A percentile compares a stretch with the other conserved stretches of the same genome.
These are phyloP conservation scores for Diplosphaera chodatii DNA, from an alignment of 139 green algal genomes.

Conservation along the genomic window DNA sequence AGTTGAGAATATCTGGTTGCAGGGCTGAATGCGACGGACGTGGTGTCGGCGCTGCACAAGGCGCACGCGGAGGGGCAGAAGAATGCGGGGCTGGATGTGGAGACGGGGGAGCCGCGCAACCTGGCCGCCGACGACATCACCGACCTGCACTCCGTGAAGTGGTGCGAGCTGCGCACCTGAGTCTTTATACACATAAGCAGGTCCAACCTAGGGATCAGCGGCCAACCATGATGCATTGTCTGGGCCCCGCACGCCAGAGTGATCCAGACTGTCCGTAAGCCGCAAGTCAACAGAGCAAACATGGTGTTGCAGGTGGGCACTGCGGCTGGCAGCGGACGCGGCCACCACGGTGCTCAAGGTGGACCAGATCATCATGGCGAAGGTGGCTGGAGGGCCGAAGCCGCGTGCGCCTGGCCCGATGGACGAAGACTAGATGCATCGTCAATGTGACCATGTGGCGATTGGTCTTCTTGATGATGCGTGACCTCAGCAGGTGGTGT, in stretches of 20 bases:
- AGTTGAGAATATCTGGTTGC: too few relatives aligned
- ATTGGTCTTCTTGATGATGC: too few relatives aligned
- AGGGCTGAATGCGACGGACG: slow-evolving; percentile 64
- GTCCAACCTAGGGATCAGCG: too few relatives aligned
- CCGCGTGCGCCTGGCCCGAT: slow-evolving; percentile 28
- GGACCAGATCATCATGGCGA: slow-evolving; percentile 98
- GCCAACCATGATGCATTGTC: too few relatives aligned
- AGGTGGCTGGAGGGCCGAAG: slow-evolving; percentile 82
- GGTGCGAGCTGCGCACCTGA: neutral
- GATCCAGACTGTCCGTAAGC: too few relatives aligned
- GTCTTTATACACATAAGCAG: too few relatives aligned
- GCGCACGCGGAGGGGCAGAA: slow-evolving; percentile 73
- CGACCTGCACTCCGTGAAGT: slow-evolving; percentile 79
- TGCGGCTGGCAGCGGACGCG: slow-evolving; percentile 89
- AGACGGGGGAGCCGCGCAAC: slow-evolving; percentile 64
- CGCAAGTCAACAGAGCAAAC: too few relatives aligned
- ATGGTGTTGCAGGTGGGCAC: slow-evolving; percentile 82
- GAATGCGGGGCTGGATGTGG: slow-evolving; percentile 79
- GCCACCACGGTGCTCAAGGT: slow-evolving; percentile 91
- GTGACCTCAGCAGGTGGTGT: too few relatives aligned
- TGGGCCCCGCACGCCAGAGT: too few relatives aligned
- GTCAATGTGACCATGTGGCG: too few relatives aligned
- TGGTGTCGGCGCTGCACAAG: slow-evolving; percentile 72
- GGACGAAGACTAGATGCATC: slow-evolving; percentile 49
- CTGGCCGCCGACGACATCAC: slow-evolving; percentile 51